These are phyloP conservation scores for Leccinum sublutescens DNA, from an alignment of 768 basidiomycete species.

Conservation along the genomic window DNA sequence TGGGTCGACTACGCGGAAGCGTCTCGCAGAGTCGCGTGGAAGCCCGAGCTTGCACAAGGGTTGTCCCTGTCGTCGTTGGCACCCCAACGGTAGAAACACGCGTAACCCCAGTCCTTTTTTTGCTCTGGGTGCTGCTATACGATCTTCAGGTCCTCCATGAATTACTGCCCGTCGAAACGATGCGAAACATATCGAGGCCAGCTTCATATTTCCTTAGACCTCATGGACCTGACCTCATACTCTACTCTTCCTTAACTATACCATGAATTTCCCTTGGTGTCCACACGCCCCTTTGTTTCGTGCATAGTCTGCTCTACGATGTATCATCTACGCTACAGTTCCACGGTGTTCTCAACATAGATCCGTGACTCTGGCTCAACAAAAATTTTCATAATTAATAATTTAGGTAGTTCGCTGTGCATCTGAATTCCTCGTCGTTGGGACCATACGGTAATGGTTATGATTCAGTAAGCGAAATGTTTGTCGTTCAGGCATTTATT, in stretches of 20 bases:
- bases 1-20: slow-evolving; percentile 91
- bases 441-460: neutral
- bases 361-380: slow-evolving; percentile 23
- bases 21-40: slow-evolving; percentile 72
- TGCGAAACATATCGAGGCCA: slow-evolving; percentile 16
- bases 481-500: slow-evolving; percentile 2
- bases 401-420: slow-evolving; percentile 26
- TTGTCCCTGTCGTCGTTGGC: slow-evolving; percentile 71
- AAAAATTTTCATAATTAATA: slow-evolving; percentile 20
- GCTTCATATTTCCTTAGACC: slow-evolving; percentile 19
- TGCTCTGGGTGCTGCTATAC: slow-evolving; percentile 11
- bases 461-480: slow-evolving; percentile 24
- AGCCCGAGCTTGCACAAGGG: slow-evolving; percentile 78
- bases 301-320: slow-evolving; percentile 33
- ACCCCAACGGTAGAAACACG: slow-evolving; percentile 43
- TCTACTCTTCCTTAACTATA: slow-evolving; percentile 32
- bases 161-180: slow-evolving; percentile 11
- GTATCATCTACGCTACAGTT: slow-evolving; percentile 27
- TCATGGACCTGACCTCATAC: slow-evolving; percentile 27
- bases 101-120: slow-evolving; percentile 1
- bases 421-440: slow-evolving; percentile 15
- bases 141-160: slow-evolving; percentile 11
- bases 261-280: slow-evolving; percentile 20
- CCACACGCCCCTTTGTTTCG: slow-evolving; percentile 17
- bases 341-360: slow-evolving; percentile 27